These are phyloP conservation scores for Taphrina flavorubra DNA, from an alignment of 1,139 yeast genomes.

Conservation along the genomic window DNA sequence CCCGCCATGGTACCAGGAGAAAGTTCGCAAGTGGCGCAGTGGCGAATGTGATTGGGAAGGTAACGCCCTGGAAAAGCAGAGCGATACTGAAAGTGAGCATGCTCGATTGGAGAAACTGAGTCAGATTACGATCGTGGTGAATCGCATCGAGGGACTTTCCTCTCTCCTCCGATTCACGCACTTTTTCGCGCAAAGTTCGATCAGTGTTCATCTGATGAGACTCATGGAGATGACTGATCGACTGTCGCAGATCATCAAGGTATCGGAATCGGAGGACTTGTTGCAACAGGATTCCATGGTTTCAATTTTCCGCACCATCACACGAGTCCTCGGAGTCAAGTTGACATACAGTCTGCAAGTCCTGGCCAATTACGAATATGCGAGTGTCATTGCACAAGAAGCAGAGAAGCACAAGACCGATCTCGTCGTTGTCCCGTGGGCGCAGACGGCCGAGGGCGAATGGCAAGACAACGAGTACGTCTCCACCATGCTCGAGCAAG, in stretches of 20 bases:
- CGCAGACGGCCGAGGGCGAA: constrained; percentile 37
- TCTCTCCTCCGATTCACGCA: constrained; percentile 40
- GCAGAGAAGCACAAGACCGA: constrained; percentile 35
- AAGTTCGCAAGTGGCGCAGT: constrained; percentile 54
- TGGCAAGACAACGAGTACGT: constrained; percentile 30
- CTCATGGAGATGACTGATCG: constrained; percentile 44
- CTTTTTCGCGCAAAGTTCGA: constrained; percentile 25
- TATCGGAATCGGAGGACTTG: constrained; percentile 42
- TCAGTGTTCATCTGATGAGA: constrained; percentile 35
- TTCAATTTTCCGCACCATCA: constrained; percentile 40
- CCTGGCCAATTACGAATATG: constrained; percentile 39
- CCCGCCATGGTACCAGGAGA: constrained; percentile 58
- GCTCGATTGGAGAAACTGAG: constrained; percentile 1
- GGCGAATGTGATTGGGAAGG: constrained; percentile 57
- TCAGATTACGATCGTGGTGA: constrained; percentile 37
- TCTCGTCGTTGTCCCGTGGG: constrained; percentile 43
- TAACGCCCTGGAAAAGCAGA: constrained; percentile 7
- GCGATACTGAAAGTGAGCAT: constrained; percentile 5
- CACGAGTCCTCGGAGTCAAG: constrained; percentile 31
- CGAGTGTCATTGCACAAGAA: constrained; percentile 26
- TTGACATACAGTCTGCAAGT: constrained; percentile 41
- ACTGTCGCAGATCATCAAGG: constrained; percentile 42
- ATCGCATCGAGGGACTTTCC: constrained; percentile 42
- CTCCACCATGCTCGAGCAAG: constrained; percentile 28
- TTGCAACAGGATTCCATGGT: constrained; percentile 41